phyloP scores from a whole-genome alignment of 2,329 filamentous ascomycete species.

The Diaporthe batatas region DNA sequence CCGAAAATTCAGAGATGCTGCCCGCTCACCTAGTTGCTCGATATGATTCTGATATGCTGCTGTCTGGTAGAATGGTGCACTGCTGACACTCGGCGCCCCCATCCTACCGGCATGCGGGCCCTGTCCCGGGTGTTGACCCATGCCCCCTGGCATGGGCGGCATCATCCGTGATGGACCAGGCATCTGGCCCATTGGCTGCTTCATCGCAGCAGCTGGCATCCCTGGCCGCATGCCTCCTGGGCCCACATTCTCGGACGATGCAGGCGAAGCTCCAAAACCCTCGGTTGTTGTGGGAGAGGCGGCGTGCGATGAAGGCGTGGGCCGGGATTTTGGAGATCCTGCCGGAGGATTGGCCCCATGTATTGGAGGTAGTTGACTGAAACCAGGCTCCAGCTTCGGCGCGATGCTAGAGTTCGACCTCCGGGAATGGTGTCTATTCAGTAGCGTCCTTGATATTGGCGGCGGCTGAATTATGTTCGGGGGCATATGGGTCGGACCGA shows the following conservation, averaged over 20 bases:
- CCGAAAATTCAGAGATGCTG: neutral
- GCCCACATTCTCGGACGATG: conserved; percentile 61
- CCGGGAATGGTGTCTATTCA: conserved; percentile 82
- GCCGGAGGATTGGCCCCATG: conserved; percentile 67
- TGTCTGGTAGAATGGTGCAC: conserved; percentile 79
- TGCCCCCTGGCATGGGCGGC: conserved; percentile 41
- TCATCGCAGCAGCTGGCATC: conserved; percentile 56
- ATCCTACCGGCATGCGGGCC: conserved; percentile 48
- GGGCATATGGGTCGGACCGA: conserved; percentile 76
- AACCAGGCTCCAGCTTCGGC: conserved; percentile 76
- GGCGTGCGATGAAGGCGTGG: conserved; percentile 84
- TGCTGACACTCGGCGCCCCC: conserved; percentile 52
- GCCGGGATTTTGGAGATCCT: conserved; percentile 77
- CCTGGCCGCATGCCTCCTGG: conserved; percentile 56
- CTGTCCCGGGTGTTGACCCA: conserved; percentile 40
- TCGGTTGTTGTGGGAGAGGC: conserved; percentile 67
- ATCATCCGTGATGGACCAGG: conserved; percentile 53
- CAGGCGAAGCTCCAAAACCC: conserved; percentile 57
- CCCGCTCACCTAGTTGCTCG: conserved; percentile 91
- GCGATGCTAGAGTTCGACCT: conserved; percentile 80
- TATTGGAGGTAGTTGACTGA: conserved; percentile 58
- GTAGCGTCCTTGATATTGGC: conserved; percentile 82
- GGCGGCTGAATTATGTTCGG: conserved; percentile 80
- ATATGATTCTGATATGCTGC: conserved; percentile 91
- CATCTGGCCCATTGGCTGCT: conserved; percentile 53